phyloP scores from a whole-genome alignment of 2,329 filamentous ascomycete species.

The Endocalyx cinctus region DNA sequence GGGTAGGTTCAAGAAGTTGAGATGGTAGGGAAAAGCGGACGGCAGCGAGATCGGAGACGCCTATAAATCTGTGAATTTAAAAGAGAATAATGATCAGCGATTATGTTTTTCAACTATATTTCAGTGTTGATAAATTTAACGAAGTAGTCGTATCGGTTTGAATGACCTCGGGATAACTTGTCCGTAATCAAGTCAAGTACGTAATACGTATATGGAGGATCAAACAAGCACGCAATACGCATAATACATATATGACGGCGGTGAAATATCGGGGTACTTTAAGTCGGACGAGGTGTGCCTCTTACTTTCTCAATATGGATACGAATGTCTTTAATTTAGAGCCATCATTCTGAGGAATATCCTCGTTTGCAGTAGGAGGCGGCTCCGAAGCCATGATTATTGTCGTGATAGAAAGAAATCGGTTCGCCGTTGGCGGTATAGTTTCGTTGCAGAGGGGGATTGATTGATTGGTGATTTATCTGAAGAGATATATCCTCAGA shows the following conservation, averaged over 20 bases:
- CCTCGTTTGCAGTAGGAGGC: constrained; percentile 22
- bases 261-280: background rate
- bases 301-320: constrained; percentile 81
- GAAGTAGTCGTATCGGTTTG: constrained; percentile 3
- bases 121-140: constrained; percentile 1
- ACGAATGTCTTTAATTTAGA: constrained; percentile 89
- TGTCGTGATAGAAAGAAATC: too few species aligned
- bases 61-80: constrained; percentile 68
- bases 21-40: constrained; percentile 95
- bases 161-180: too few species aligned
- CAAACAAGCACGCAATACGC: background rate
- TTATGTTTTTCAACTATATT: constrained; percentile 9
- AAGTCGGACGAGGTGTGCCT: too few species aligned
- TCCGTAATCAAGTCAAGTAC: too few species aligned
- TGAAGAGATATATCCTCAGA: too few species aligned
- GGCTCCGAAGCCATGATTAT: constrained; percentile 23
- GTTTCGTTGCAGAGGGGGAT: too few species aligned
- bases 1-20: constrained; percentile 90
- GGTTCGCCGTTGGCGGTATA: too few species aligned
- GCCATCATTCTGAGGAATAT: constrained; percentile 60
- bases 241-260: background rate
- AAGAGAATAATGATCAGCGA: constrained; percentile 22
- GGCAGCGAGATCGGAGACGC: constrained; percentile 89
- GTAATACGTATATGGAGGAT: too few species aligned
- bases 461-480: too few species aligned